phyloP scores from a whole-genome alignment of 805 yeast species.

The Lipomyces lipofer region DNA sequence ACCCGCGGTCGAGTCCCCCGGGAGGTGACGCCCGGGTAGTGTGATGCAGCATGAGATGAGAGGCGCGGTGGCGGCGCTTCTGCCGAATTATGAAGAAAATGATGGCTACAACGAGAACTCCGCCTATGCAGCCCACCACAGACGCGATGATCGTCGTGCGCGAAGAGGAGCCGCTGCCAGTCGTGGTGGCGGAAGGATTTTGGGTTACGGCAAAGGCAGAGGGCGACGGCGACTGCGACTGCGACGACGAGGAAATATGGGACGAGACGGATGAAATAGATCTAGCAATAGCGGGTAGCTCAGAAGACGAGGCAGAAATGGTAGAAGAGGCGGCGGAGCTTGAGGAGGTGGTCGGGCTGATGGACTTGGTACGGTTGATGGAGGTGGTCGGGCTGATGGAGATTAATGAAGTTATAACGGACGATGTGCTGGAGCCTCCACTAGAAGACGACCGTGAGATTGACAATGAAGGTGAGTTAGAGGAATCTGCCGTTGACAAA shows the following conservation, averaged over 20 bases:
- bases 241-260: not conserved
- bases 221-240: not conserved
- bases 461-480: not conserved
- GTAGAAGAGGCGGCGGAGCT: not conserved
- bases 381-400: not conserved
- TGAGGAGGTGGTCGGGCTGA: not conserved
- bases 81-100: constrained; percentile 10
- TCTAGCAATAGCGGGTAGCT: too few relatives aligned
- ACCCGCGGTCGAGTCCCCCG: too few relatives aligned
- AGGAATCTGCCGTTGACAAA: not conserved
- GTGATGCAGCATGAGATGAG: not conserved
- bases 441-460: not conserved
- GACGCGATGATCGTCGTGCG: constrained; percentile 19
- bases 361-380: not conserved
- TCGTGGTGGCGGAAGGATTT: not conserved
- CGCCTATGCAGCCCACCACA: constrained; percentile 25
- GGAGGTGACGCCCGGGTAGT: too few relatives aligned
- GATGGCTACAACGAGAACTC: constrained; percentile 5
- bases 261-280: too few relatives aligned
- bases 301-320: not conserved
- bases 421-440: not conserved
- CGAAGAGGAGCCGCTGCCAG: not conserved
- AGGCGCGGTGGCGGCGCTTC: not conserved
- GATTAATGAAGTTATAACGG: not conserved
- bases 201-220: not conserved